Base-by-base conservation (phyloP, 306 rosid genomes). In the Ziziphus jujuba region DNA sequence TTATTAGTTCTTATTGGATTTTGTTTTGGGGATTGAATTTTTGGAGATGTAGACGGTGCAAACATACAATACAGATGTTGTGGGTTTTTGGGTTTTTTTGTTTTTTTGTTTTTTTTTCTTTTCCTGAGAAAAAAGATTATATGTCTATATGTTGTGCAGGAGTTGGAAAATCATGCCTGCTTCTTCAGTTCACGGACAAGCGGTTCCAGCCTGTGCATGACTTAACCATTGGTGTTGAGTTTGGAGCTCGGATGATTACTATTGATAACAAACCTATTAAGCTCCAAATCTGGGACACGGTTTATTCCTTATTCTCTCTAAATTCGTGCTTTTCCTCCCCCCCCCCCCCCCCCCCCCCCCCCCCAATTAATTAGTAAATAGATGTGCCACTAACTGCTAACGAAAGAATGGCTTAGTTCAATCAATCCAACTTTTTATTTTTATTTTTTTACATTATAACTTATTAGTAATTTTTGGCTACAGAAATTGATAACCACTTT, bases 241-340 rank as follows among this genome's bases (percentile, higher is more conserved):
- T 93, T 33, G 99, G 99, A 25, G 99, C 99, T 36, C 75, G 97
- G 86, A 93, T 93, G 99, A 90, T 93, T 79, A 88, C 93, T 20
- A 93, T 93, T 61, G 97, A 90, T 62, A 87, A 76, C 68, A 90
- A 90, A 66, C 95, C 99, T 14, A 88, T 93, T 76, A 93, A 93
- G 79, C 87, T 93, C 72, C 99, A 93, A 86, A 93, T 93, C 69
- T 93, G 99, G 99, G 99, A 93, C 75, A 93, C 99, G 87, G 97
- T 90, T 64, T 70, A 91, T 76, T 71, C 20, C 28, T 33, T 62
- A 4, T 22, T 57, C 71, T 73, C 56, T 67, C 7, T 16, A 4
- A 9, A 53, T 54, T 13, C 8, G 25, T 7, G 10, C 3, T 50
- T 3, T 50, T 50, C 6, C n/a, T n/a, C n/a, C n/a, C n/a, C n/a